Evolutionary conservation across 768 basidiomycete species (phyloP), one percentile per base, ranked within the genome.

Genomic region (Mycena alexandri): DNA sequence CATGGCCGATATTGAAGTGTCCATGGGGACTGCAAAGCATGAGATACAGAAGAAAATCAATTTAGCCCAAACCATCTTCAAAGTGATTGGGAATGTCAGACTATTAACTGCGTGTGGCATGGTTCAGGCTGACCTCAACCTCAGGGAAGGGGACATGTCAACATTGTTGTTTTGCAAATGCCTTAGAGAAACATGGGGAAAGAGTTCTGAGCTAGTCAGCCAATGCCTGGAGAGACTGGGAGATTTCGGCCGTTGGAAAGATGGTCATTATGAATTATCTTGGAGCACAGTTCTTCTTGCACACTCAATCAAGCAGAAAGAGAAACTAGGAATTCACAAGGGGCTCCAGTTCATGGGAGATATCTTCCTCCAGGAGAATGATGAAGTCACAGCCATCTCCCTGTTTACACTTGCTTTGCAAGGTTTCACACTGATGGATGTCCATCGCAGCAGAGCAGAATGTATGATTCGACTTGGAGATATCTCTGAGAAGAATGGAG

Each of bases 381-480:
- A 51, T 8, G 50, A 51, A 14, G 12, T 24, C 24, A 51, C 50
- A 14, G 50, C 50, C 50, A 51, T 33, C 11, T 17, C 16, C 46
- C n/a, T 48, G 46, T 48, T 48, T 16, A 48, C 46, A 17, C 16
- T 48, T 14, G 50, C 22, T 2, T 51, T 51, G 50, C 22, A 51
- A 22, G 50, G 50, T 9, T 51, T 51, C 50, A 51, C 50, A 8
- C 25, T 24, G 22, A 24, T 51, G 50, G 50, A 51, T 19, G 50
- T 51, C 10, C 50, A 51, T 29, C 50, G 50, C 10, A 24, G 29
- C 29, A 21, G 50, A 10, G 50, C 50, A 21, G 50, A 51, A 33
- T 51, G 50, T 9, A 4, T 51, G 50, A 3, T 33, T 19, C 29
- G 50, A 21, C 21, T 51, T 24, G 50, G 25, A 11, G 50, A 51